Percentiles rank a stretch among this genome's conserved stretches.
These are phyloP conservation scores for Colletotrichum sp. DNA, from an alignment of 2,329 filamentous ascomycete genomes.

Conservation along the genomic window DNA sequence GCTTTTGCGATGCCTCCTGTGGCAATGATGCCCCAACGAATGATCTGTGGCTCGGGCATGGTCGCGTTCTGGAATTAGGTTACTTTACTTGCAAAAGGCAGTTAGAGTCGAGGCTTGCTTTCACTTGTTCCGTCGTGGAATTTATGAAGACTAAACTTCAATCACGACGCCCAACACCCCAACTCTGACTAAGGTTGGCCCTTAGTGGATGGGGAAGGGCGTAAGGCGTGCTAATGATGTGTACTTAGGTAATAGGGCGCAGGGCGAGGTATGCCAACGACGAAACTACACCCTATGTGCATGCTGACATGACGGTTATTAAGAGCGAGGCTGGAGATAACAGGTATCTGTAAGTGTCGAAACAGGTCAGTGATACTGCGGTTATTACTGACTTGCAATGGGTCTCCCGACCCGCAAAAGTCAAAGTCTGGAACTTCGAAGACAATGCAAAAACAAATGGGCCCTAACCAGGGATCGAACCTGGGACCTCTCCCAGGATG, in stretches of 20 bases:
- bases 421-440: neutral
- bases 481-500: neutral
- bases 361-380: accelerated
- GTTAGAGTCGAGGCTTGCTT: accelerated
- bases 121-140: accelerated
- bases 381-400: neutral
- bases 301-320: neutral
- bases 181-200: neutral
- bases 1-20: constrained; percentile 63
- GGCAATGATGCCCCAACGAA: constrained; percentile 67
- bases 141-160: neutral
- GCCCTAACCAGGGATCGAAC: neutral
- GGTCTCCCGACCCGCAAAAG: neutral
- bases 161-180: neutral
- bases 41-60: constrained; percentile 51
- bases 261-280: neutral
- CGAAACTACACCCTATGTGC: neutral
- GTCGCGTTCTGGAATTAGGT: neutral
- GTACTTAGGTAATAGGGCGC: neutral
- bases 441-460: neutral
- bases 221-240: neutral
- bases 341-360: accelerated
- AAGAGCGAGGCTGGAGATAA: neutral
- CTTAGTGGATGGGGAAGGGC: neutral
- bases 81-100: neutral